Percentiles rank a stretch among this genome's conserved stretches.
These are phyloP conservation scores for Puccinia sorghi DNA, from an alignment of 1,284 basidiomycete genomes.

Conservation along the genomic window DNA sequence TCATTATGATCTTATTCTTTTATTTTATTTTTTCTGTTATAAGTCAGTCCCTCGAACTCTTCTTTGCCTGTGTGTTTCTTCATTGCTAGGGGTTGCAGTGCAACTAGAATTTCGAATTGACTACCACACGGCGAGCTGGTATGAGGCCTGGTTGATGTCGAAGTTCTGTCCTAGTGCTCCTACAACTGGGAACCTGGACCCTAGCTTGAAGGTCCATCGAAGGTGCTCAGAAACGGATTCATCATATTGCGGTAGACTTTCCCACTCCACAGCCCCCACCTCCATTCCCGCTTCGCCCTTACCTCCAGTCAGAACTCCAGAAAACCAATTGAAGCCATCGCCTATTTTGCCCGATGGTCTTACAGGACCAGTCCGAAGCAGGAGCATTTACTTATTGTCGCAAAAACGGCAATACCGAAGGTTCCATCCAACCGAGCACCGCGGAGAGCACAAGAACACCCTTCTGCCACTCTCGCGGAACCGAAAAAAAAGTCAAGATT, in stretches of 20 bases:
- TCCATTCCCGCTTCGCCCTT: neutral
- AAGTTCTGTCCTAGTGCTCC: neutral
- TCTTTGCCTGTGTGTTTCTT: neutral
- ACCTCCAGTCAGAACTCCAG: neutral
- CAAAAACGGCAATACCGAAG: constrained; percentile 6
- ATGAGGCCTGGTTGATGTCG: constrained; percentile 11
- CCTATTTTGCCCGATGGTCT: neutral
- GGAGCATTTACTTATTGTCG: constrained; percentile 15
- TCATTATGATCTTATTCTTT: neutral
- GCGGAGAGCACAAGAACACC: neutral
- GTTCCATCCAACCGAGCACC: neutral
- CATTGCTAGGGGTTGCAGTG: neutral
- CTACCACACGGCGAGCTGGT: constrained; percentile 1
- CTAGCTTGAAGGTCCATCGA: neutral
- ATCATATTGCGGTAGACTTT: neutral
- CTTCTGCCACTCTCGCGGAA: neutral
- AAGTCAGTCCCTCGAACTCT: too few relatives aligned
- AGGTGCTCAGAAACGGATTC: constrained; percentile 9
- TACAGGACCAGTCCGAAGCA: neutral
- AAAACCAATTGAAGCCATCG: neutral
- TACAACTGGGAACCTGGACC: neutral
- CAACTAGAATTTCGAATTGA: neutral
- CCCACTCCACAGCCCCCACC: constrained; percentile 16
- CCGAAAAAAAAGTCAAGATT: neutral
- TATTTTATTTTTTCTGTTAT: neutral